Evolutionary conservation across 2,329 filamentous ascomycete species (phyloP).

Genomic region (Colletotrichum limetticola): DNA sequence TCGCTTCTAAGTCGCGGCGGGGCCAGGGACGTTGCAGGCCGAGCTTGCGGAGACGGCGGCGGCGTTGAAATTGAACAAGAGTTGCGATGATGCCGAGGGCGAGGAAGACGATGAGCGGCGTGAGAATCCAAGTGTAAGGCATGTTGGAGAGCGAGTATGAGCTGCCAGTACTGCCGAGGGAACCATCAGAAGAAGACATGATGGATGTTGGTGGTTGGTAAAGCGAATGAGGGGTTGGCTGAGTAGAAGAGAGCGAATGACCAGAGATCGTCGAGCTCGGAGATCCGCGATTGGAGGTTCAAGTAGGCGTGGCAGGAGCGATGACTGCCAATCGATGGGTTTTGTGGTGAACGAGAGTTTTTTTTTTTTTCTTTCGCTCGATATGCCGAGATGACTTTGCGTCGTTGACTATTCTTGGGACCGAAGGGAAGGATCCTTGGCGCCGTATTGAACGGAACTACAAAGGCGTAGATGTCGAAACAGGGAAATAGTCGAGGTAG

Average conservation of each 20-base stretch:
- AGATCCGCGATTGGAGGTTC: not conserved
- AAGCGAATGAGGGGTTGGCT: not conserved
- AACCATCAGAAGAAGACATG: conserved; percentile 25
- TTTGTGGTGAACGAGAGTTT: not conserved
- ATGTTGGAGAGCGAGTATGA: conserved; percentile 50
- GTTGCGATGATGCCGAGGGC: conserved; percentile 50
- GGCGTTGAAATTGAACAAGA: conserved; percentile 56
- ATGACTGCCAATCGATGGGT: not conserved
- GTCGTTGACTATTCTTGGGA: conserved; percentile 12
- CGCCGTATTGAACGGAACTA: conserved; percentile 9
- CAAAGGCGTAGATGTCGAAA: conserved; percentile 25
- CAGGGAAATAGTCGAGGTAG: conserved; percentile 24
- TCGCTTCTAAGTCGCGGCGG: conserved; percentile 38
- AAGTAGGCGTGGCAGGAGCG: conserved; percentile 10
- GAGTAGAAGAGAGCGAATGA: not conserved
- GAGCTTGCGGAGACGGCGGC: conserved; percentile 41
- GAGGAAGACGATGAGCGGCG: conserved; percentile 58
- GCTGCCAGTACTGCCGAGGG: conserved; percentile 1
- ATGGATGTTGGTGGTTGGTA: not conserved
- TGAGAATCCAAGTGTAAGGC: conserved; percentile 67
- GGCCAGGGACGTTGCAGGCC: conserved; percentile 29
- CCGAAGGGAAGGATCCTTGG: conserved; percentile 8
- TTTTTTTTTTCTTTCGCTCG: conserved; percentile 9
- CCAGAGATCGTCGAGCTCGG: not conserved
- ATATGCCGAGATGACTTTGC: not conserved